phyloP scores from a whole-genome alignment of 805 yeast species.

The Yarrowia sp. region DNA sequence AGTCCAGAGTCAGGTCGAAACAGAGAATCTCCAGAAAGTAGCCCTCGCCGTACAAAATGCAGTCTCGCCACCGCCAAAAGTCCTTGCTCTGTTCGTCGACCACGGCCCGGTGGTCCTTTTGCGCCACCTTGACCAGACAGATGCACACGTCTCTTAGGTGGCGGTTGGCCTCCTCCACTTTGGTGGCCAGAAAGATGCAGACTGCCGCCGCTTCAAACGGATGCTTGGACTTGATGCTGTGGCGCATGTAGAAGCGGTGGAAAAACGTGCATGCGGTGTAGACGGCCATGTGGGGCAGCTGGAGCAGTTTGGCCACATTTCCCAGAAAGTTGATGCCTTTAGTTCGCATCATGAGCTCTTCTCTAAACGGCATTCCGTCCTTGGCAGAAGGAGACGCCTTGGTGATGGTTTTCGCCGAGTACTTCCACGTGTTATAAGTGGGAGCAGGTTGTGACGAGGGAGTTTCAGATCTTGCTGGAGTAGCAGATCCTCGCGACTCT shows the following conservation, averaged over 20 bases:
- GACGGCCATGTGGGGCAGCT: conserved; percentile 48
- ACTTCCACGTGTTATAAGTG: conserved; percentile 23
- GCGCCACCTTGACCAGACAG: conserved; percentile 49
- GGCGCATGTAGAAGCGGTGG: conserved; percentile 52
- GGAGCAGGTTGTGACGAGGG: not conserved
- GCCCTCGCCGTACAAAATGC: conserved; percentile 46
- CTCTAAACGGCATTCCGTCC: conserved; percentile 39
- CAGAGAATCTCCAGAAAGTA: conserved; percentile 45
- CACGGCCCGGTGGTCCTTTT: conserved; percentile 41
- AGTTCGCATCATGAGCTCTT: conserved; percentile 45
- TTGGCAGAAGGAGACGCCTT: conserved; percentile 40
- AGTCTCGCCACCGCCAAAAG: conserved; percentile 52
- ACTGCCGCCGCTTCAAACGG: conserved; percentile 52
- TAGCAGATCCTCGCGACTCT: not conserved
- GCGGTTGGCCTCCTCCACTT: conserved; percentile 52
- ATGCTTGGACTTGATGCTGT: conserved; percentile 44
- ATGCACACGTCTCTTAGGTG: conserved; percentile 48
- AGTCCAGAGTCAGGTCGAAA: conserved; percentile 47
- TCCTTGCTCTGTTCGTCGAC: conserved; percentile 48
- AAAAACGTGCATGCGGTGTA: conserved; percentile 48
- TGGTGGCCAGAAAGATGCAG: conserved; percentile 50
- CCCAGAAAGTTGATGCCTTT: conserved; percentile 50
- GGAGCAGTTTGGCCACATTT: conserved; percentile 44
- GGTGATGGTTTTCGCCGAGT: conserved; percentile 3
- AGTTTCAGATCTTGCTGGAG: not conserved